These are phyloP conservation scores for Trichoderma sp. DNA, from an alignment of 2,329 filamentous ascomycete genomes.

Conservation along the genomic window DNA sequence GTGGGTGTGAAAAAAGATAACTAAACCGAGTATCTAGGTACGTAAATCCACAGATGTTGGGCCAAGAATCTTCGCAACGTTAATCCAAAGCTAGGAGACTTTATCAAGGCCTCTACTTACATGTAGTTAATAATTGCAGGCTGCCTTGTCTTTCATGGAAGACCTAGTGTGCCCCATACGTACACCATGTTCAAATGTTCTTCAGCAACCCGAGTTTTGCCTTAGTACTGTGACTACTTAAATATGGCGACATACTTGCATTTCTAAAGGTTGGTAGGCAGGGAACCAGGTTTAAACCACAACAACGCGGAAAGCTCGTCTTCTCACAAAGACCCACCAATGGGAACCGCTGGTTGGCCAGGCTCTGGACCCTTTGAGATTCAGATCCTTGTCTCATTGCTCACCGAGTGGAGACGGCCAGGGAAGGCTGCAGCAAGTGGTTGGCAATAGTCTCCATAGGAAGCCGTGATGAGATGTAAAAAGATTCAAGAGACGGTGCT, in stretches of 20 bases:
- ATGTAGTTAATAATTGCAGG: background rate
- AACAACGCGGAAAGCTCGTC: background rate
- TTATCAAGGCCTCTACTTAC: background rate
- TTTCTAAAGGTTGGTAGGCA: background rate
- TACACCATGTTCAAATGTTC: background rate
- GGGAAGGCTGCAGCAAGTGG: slow-evolving; percentile 6
- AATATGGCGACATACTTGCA: background rate
- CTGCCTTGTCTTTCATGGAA: background rate
- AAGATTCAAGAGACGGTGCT: background rate
- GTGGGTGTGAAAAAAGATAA: too few species aligned
- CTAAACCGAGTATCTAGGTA: too few species aligned
- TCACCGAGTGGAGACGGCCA: slow-evolving; percentile 16
- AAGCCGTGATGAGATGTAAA: background rate
- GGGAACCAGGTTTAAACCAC: background rate
- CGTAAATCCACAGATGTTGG: background rate
- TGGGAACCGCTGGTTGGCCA: background rate
- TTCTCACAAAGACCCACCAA: background rate
- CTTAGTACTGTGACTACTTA: background rate
- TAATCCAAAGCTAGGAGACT: background rate
- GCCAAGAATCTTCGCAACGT: background rate
- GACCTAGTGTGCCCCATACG: background rate
- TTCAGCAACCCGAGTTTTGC: background rate
- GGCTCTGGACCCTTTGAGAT: background rate
- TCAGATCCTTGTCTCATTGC: slow-evolving; percentile 9
- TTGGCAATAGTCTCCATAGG: background rate